Conservation (phyloP, 1,284 basidiomycete genomes). For the Leccinum fuscescens region DNA sequence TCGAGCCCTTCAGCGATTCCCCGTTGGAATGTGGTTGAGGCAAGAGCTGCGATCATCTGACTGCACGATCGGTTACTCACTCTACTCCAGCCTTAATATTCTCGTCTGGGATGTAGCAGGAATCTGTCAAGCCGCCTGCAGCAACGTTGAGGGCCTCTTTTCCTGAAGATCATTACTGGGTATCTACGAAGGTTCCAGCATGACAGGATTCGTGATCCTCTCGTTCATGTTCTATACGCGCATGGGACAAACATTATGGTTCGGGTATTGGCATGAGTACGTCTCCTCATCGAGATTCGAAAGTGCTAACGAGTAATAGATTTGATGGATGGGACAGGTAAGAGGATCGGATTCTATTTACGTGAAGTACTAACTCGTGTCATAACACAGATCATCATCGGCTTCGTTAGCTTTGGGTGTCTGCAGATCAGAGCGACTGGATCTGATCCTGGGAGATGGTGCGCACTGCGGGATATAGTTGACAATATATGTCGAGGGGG, state of each 20-base stretch:
- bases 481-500: background rate
- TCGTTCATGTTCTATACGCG: constrained; percentile 79
- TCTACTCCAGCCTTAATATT: constrained; percentile 46
- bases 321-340: constrained; percentile 55
- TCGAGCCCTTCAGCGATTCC: constrained; percentile 57
- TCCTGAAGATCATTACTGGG: constrained; percentile 66
- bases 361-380: background rate
- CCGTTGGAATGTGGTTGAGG: no score
- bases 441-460: constrained; percentile 72
- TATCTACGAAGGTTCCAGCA: constrained; percentile 76
- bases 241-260: constrained; percentile 65
- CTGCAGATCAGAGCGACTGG: constrained; percentile 54
- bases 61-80: background rate
- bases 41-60: background rate
- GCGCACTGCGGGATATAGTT: constrained; percentile 11
- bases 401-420: constrained; percentile 68
- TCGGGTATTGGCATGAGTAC: constrained; percentile 73
- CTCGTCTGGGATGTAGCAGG: constrained; percentile 67
- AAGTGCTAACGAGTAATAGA: constrained; percentile 31
- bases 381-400: constrained; percentile 58
- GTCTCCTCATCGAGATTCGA: background rate
- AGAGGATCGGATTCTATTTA: background rate
- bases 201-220: constrained; percentile 74
- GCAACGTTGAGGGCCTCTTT: constrained; percentile 66
- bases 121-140: constrained; percentile 67